phyloP scores from a whole-genome alignment of 1,284 basidiomycete genomes.

The Chalciporus sp. region DNA sequence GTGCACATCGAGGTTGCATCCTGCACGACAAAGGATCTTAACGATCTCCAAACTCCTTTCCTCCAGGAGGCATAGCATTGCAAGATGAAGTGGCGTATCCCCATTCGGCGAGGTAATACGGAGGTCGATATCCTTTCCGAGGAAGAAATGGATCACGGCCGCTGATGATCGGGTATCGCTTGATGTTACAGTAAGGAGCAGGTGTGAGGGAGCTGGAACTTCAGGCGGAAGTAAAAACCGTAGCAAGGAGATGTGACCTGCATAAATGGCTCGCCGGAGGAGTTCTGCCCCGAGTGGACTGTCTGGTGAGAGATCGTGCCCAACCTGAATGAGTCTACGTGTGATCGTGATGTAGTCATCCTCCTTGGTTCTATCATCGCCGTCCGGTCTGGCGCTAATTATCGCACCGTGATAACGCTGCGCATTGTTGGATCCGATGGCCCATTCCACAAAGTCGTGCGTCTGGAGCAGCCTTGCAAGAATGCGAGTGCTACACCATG shows the following conservation, averaged over 20 bases:
- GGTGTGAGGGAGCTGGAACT: constrained; percentile 4
- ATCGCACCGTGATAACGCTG: no score
- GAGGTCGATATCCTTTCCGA: background rate
- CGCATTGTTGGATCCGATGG: no score
- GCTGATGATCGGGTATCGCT: background rate
- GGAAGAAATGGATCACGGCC: constrained; percentile 8
- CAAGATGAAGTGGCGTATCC: constrained; percentile 8
- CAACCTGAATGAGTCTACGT: background rate
- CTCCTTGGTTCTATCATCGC: background rate
- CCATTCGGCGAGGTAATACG: background rate
- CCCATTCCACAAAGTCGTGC: no score
- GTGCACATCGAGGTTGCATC: no score
- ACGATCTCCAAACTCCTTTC: background rate
- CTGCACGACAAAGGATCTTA: constrained; percentile 1
- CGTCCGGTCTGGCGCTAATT: constrained; percentile 1
- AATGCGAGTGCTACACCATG: no score
- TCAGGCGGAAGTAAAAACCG: background rate
- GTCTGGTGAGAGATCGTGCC: background rate
- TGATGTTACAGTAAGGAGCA: constrained; percentile 8
- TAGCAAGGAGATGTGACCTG: constrained; percentile 3
- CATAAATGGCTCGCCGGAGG: background rate
- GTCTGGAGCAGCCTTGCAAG: no score
- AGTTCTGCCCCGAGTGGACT: background rate
- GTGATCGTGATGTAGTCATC: background rate
- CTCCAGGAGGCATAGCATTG: background rate